Conservation (phyloP, 1,139 yeast genomes). For the Barnettozyma hawaiiensis region DNA sequence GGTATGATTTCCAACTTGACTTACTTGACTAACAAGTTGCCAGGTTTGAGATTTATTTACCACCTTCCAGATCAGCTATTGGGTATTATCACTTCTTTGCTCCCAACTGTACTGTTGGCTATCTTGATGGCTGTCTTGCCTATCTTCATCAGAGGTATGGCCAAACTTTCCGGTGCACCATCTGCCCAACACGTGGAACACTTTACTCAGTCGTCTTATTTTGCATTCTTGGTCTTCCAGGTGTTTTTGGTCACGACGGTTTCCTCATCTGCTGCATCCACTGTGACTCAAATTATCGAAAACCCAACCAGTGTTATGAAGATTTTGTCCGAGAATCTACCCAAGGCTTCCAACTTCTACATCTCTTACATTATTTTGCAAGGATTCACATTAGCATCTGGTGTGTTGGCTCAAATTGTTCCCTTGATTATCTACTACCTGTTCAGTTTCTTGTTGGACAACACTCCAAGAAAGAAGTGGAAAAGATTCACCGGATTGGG, state of each 20-base stretch:
- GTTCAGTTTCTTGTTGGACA: constrained; percentile 64
- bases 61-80: constrained; percentile 58
- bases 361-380: constrained; percentile 69
- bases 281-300: constrained; percentile 59
- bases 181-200: constrained; percentile 60
- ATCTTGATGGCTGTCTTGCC: constrained; percentile 80
- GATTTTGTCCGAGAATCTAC: constrained; percentile 67
- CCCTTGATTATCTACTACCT: constrained; percentile 65
- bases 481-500: constrained; percentile 59
- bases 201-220: constrained; percentile 71
- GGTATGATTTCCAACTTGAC: constrained; percentile 88
- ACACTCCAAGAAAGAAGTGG: constrained; percentile 86
- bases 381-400: constrained; percentile 79
- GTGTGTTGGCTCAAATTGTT: constrained; percentile 72
- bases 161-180: constrained; percentile 59
- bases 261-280: constrained; percentile 69
- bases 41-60: constrained; percentile 64
- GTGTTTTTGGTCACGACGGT: constrained; percentile 65
- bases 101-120: constrained; percentile 80
- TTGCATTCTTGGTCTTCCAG: constrained; percentile 66
- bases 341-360: constrained; percentile 85
- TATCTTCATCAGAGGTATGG: constrained; percentile 60
- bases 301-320: constrained; percentile 65
- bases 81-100: constrained; percentile 81
- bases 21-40: constrained; percentile 60